Conservation (phyloP, 2,329 filamentous ascomycete species). For the Sordariomycetes sp. region DNA sequence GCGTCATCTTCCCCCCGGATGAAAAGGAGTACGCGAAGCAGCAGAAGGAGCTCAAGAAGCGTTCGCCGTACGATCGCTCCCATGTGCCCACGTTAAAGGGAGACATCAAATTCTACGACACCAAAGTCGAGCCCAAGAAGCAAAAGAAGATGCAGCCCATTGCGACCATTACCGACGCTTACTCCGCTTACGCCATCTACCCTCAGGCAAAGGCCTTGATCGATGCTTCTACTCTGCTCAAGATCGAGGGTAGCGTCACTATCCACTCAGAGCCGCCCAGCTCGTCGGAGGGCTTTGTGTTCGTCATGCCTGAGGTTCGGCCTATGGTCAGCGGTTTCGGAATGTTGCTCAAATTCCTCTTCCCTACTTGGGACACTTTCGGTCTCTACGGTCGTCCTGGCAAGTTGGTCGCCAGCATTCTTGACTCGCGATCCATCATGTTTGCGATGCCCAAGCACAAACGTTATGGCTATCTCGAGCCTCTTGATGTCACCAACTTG, state of each 20-base stretch:
- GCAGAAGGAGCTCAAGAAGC: constrained; percentile 75
- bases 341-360: constrained; percentile 86
- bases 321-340: constrained; percentile 92
- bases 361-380: constrained; percentile 92
- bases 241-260: constrained; percentile 84
- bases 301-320: constrained; percentile 92
- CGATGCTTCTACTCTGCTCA: constrained; percentile 87
- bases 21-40: constrained; percentile 84
- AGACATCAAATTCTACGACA: constrained; percentile 91
- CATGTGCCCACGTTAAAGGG: constrained; percentile 64
- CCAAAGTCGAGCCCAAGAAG: constrained; percentile 63
- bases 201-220: constrained; percentile 90
- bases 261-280: constrained; percentile 74
- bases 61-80: constrained; percentile 72
- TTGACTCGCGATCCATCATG: constrained; percentile 87
- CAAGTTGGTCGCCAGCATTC: constrained; percentile 75
- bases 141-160: constrained; percentile 88
- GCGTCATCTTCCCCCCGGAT: constrained; percentile 83
- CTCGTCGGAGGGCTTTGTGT: constrained; percentile 85
- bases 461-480: constrained; percentile 84
- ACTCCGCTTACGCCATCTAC: constrained; percentile 90
- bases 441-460: constrained; percentile 91
- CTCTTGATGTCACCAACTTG: constrained; percentile 71
- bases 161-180: constrained; percentile 83
- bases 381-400: constrained; percentile 82